phyloP scores from a whole-genome alignment of 2,329 filamentous ascomycete genomes.

The Aureobasidium sp. region DNA sequence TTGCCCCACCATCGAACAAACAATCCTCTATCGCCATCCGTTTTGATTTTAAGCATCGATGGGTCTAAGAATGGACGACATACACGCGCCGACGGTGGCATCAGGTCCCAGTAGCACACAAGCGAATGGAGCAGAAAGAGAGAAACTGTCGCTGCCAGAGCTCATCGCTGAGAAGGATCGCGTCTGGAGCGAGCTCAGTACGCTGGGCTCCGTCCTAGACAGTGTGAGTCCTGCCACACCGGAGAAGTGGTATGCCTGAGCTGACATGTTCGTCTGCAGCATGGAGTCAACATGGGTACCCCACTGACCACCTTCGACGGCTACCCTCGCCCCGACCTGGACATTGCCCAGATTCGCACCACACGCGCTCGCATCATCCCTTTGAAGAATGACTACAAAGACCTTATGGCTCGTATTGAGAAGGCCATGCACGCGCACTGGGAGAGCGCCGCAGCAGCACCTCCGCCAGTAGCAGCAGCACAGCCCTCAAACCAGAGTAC shows the following conservation, averaged over 20 bases:
- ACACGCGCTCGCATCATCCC: constrained; percentile 82
- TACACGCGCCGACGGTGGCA: constrained; percentile 62
- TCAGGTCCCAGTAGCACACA: constrained; percentile 57
- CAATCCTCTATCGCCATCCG: neutral
- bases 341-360: constrained; percentile 93
- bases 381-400: constrained; percentile 88
- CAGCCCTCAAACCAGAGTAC: constrained; percentile 8
- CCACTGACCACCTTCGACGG: constrained; percentile 79
- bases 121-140: constrained; percentile 40
- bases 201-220: constrained; percentile 76
- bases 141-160: constrained; percentile 62
- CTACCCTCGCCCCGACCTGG: constrained; percentile 85
- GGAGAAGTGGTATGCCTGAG: neutral
- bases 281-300: constrained; percentile 89
- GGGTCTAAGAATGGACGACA: constrained; percentile 55
- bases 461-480: constrained; percentile 16
- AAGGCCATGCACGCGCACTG: constrained; percentile 84
- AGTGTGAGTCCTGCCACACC: constrained; percentile 41
- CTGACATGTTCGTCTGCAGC: constrained; percentile 45
- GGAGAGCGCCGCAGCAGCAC: constrained; percentile 45
- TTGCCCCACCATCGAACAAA: constrained; percentile 3
- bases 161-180: constrained; percentile 77
- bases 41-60: constrained; percentile 23
- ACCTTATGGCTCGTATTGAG: constrained; percentile 75
- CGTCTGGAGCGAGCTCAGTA: constrained; percentile 77